Conservation (phyloP, 345 rosid species). For the Gossypium rotundifolium region DNA sequence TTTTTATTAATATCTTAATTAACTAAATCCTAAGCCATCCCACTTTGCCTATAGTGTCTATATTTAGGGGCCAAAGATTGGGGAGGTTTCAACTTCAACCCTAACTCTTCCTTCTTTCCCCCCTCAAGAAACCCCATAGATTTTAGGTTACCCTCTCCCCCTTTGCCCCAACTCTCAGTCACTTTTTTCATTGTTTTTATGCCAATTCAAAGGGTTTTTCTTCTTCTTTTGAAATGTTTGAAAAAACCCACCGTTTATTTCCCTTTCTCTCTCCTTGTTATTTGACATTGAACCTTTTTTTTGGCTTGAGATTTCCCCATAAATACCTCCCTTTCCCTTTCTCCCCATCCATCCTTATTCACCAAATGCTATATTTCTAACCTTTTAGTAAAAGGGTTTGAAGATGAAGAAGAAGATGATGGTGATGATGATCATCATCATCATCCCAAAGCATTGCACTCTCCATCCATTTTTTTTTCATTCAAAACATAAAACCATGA, state of each 20-base stretch:
- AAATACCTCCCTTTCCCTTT: constrained; percentile 8
- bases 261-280: not conserved
- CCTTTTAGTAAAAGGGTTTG: not conserved
- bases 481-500: not conserved
- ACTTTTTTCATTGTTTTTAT: constrained; percentile 24
- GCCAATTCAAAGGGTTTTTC: constrained; percentile 26
- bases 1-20: not conserved
- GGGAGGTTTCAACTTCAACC: constrained; percentile 22
- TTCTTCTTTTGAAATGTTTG: not conserved
- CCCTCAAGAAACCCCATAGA: constrained; percentile 24
- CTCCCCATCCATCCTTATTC: not conserved
- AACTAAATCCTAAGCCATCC: constrained; percentile 5
- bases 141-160: constrained; percentile 23
- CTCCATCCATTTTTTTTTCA: not conserved
- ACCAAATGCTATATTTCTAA: not conserved
- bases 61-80: constrained; percentile 34
- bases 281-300: constrained; percentile 17
- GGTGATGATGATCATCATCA: not conserved
- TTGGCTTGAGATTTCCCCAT: constrained; percentile 13
- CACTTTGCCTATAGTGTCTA: constrained; percentile 17
- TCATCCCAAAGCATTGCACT: not conserved
- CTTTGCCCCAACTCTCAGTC: constrained; percentile 8
- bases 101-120: constrained; percentile 33
- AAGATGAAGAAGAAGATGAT: not conserved
- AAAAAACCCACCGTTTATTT: not conserved